A percentile compares a stretch with the other conserved stretches of the same genome.
Conservation (phyloP, 2,329 filamentous ascomycete species). For the Exophiala oligosperma region DNA sequence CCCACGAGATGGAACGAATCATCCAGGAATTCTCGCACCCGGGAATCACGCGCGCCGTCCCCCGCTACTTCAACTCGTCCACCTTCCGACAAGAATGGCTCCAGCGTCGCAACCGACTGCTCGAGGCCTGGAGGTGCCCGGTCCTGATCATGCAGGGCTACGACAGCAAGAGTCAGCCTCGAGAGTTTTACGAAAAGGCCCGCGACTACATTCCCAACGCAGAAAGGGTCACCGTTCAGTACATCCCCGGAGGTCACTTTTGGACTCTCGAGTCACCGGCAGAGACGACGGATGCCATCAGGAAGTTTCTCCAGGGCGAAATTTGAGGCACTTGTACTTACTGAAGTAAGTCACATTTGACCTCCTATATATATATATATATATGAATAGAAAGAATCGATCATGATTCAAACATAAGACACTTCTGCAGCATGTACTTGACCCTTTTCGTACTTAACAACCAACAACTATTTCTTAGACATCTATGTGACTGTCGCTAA, state of each 20-base stretch:
- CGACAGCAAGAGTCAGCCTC: constrained; percentile 4
- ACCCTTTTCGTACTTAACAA: too few species aligned
- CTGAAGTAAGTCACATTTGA: too few species aligned
- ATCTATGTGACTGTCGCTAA: too few species aligned
- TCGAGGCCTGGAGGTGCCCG: constrained; percentile 10
- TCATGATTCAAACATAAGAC: too few species aligned
- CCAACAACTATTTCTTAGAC: too few species aligned
- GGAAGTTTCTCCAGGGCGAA: not conserved
- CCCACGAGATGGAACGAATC: not conserved
- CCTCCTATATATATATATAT: too few species aligned
- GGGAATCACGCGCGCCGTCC: constrained; percentile 3
- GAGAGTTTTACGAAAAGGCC: constrained; percentile 2
- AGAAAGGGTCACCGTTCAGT: not conserved
- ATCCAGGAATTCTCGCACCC: constrained; percentile 14
- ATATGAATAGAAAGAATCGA: too few species aligned
- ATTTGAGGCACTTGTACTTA: not conserved
- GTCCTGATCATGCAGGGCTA: constrained; percentile 5
- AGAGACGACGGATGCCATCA: constrained; percentile 6
- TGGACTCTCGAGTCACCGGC: constrained; percentile 6
- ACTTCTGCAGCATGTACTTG: too few species aligned
- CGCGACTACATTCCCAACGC: not conserved
- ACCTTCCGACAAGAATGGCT: constrained; percentile 16
- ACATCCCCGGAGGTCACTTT: constrained; percentile 14
- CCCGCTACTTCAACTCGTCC: constrained; percentile 18
- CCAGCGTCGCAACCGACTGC: constrained; percentile 7